A percentile compares a stretch with the other conserved stretches of the same genome.
Conservation (phyloP, 2,329 filamentous ascomycete genomes). For the Xylariaceae sp. region DNA sequence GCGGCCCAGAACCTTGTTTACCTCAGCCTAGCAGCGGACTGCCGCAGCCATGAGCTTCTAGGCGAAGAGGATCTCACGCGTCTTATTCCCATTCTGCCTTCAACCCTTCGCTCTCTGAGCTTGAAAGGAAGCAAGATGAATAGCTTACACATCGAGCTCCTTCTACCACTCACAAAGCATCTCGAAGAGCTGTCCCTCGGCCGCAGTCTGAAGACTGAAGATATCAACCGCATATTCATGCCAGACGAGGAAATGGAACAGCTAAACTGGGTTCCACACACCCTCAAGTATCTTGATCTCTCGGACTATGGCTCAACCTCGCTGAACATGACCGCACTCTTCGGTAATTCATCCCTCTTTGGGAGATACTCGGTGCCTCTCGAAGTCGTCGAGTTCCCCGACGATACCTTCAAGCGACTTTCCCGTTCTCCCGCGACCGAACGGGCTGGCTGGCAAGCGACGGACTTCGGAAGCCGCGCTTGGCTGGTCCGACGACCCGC, state of each 20-base stretch:
- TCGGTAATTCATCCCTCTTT: slow-evolving; percentile 53
- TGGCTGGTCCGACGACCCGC: slow-evolving; percentile 53
- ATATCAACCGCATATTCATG: slow-evolving; percentile 63
- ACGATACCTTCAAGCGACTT: slow-evolving; percentile 62
- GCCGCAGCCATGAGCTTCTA: slow-evolving; percentile 67
- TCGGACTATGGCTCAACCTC: slow-evolving; percentile 64
- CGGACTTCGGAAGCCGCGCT: slow-evolving; percentile 62
- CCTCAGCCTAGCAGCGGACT: slow-evolving; percentile 69
- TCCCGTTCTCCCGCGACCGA: slow-evolving; percentile 60
- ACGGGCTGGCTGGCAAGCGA: slow-evolving; percentile 65
- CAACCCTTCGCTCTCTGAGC: slow-evolving; percentile 67
- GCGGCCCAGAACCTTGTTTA: slow-evolving; percentile 65
- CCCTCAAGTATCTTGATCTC: slow-evolving; percentile 72
- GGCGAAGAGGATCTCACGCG: slow-evolving; percentile 60
- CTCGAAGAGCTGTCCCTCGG: slow-evolving; percentile 75
- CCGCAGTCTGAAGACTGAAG: slow-evolving; percentile 59
- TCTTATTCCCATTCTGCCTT: slow-evolving; percentile 63
- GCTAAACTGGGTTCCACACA: slow-evolving; percentile 49
- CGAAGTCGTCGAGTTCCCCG: slow-evolving; percentile 70
- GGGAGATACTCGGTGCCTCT: slow-evolving; percentile 60
- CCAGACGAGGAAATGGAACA: slow-evolving; percentile 40
- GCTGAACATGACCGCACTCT: slow-evolving; percentile 54
- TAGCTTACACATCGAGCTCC: slow-evolving; percentile 56
- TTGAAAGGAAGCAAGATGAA: slow-evolving; percentile 71
- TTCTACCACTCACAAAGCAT: slow-evolving; percentile 64